Percentiles rank a stretch among this genome's conserved stretches.
These are phyloP conservation scores for Haplosporangium gracile DNA, from an alignment of 192 early-diverging fungal species.

Conservation along the genomic window DNA sequence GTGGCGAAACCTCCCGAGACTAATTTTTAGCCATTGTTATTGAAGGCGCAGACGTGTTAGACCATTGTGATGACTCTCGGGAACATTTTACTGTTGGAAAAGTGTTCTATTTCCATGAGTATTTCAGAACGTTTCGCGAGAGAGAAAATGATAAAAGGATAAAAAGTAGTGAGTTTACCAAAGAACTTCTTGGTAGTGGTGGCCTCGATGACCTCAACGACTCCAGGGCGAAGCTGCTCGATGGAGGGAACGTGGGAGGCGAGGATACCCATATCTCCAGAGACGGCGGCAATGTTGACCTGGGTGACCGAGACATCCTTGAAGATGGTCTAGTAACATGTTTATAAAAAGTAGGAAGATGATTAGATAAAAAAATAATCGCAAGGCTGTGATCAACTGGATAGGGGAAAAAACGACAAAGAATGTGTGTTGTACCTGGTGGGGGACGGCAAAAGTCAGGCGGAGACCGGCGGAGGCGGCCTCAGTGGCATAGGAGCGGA, in stretches of 20 bases:
- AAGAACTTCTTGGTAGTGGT: constrained; percentile 90
- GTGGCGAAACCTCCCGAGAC: constrained; percentile 97
- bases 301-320: constrained; percentile 83
- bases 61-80: no score
- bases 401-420: background rate
- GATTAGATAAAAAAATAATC: background rate
- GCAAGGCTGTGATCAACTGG: background rate
- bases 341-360: background rate
- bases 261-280: constrained; percentile 98
- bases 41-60: no score
- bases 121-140: background rate
- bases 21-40: background rate
- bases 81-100: no score
- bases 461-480: constrained; percentile 75
- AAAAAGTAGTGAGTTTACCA: constrained; percentile 64
- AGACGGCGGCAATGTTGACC: constrained; percentile 93
- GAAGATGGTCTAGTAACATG: constrained; percentile 71
- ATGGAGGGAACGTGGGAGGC: constrained; percentile 98
- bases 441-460: constrained; percentile 92
- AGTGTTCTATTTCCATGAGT: background rate
- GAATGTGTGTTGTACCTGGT: constrained; percentile 70
- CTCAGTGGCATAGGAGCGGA: constrained; percentile 88
- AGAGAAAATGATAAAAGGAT: background rate
- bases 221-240: constrained; percentile 93
- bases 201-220: constrained; percentile 86